These are phyloP conservation scores for Trichoderma koningii DNA, from an alignment of 2,329 filamentous ascomycete genomes.

Conservation along the genomic window DNA sequence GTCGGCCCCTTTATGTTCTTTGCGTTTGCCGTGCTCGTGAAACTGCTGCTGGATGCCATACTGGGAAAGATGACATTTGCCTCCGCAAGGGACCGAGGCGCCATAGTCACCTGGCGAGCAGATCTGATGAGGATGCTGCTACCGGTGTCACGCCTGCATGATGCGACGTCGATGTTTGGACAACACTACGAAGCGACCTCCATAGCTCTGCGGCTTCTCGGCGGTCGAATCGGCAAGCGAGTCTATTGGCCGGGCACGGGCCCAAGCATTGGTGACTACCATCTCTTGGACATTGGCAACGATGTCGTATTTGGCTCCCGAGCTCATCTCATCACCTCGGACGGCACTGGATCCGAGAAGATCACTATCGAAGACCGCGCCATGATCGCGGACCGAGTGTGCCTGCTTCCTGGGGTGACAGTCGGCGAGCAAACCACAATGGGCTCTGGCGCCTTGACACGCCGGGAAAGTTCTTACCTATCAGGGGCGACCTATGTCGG, in stretches of 20 bases:
- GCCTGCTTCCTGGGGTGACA: slow-evolving; percentile 53
- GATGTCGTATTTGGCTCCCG: slow-evolving; percentile 63
- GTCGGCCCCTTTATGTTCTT: slow-evolving; percentile 51
- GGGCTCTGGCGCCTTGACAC: slow-evolving; percentile 56
- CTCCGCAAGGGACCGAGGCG: slow-evolving; percentile 36
- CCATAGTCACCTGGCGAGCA: slow-evolving; percentile 48
- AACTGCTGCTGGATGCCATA: slow-evolving; percentile 43
- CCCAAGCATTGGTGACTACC: slow-evolving; percentile 55
- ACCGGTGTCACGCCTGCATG: slow-evolving; percentile 48
- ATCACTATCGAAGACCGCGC: slow-evolving; percentile 51
- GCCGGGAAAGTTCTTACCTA: slow-evolving; percentile 48
- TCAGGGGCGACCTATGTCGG: slow-evolving; percentile 54
- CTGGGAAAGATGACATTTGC: slow-evolving; percentile 45
- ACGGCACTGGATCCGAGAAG: slow-evolving; percentile 51
- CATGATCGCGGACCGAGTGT: slow-evolving; percentile 60
- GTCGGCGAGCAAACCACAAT: slow-evolving; percentile 53
- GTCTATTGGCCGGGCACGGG: slow-evolving; percentile 62
- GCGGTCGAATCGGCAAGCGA: slow-evolving; percentile 54
- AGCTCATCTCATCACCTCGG: slow-evolving; percentile 55
- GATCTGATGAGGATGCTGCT: slow-evolving; percentile 48
- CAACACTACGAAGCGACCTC: slow-evolving; percentile 59
- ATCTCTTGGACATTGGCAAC: slow-evolving; percentile 57
- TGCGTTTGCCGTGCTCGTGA: slow-evolving; percentile 45
- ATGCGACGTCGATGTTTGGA: slow-evolving; percentile 54
- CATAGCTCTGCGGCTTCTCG: slow-evolving; percentile 51